These are phyloP conservation scores for Chlamydomonas urium DNA, from an alignment of 139 green algal species.

Conservation along the genomic window DNA sequence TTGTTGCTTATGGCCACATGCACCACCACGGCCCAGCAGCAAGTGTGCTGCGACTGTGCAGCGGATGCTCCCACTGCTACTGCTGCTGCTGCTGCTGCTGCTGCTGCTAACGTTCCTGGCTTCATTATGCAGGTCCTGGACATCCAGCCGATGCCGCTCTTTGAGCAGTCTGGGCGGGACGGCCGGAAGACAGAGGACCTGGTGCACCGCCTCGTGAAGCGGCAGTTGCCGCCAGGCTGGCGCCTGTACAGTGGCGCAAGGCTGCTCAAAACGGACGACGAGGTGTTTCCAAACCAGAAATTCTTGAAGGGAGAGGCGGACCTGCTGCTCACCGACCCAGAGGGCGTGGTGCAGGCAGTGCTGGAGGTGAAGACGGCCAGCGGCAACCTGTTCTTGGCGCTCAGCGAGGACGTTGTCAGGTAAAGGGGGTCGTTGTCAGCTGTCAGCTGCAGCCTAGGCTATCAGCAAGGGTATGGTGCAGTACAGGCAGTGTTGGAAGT, in stretches of 20 bases:
- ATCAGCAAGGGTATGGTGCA: too few relatives aligned
- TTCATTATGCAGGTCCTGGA: not conserved
- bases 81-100: too few relatives aligned
- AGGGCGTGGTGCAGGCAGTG: conserved; percentile 28
- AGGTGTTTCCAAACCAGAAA: conserved; percentile 15
- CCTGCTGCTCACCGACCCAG: conserved; percentile 24
- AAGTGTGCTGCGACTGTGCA: too few relatives aligned
- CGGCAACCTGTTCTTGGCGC: conserved; percentile 24
- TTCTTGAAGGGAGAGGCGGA: conserved; percentile 30
- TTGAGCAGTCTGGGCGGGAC: not conserved
- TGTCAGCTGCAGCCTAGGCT: too few relatives aligned
- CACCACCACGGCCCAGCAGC: too few relatives aligned
- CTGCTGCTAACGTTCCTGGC: too few relatives aligned
- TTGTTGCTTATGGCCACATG: too few relatives aligned
- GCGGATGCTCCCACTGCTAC: too few relatives aligned
- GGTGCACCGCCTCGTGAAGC: conserved; percentile 3
- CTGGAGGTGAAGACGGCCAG: conserved; percentile 35
- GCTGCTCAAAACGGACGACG: conserved; percentile 12
- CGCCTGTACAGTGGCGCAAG: conserved; percentile 13
- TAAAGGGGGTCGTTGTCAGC: too few relatives aligned
- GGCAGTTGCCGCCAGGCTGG: conserved; percentile 19
- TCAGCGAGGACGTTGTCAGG: conserved; percentile 27
- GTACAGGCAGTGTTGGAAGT: not conserved
- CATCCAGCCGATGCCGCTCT: not conserved
- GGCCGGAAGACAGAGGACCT: not conserved